Base-by-base conservation (phyloP, 352 stramenopile species). In the Globisporangium carolinianum region DNA sequence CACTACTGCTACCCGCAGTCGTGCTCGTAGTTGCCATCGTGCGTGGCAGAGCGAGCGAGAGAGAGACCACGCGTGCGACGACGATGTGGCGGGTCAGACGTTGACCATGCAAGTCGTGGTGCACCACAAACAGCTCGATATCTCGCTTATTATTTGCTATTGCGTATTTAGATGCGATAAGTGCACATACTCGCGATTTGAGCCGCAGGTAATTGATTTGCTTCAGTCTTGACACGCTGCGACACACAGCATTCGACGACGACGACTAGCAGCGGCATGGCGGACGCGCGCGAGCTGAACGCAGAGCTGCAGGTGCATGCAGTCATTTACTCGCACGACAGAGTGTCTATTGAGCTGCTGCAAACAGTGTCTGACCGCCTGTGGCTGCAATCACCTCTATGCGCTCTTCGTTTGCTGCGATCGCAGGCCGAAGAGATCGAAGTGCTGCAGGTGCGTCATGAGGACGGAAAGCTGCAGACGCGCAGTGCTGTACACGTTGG, bases 341-440 rank as follows among this genome's bases (percentile, higher is more conserved):
- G 24, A 32, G 24, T 32, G 1, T 32, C 24, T 32, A 32, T 32
- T 3, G 24, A 32, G 3, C 24, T 57, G 36, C 7, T 55, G 12
- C 54, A 37, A 8, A 43, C 7, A 8, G 39, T 14, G 7, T 35
- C 12, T 15, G 14, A 24, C 15, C 6, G 45, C 45, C 15, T 17
- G 15, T 17, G 4, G 45, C 5, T 8, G 14, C 5, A 48, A 6
- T 7, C 5, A 48, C 15, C 7, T 43, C 7, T 43, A 43, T 43
- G 24, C 1, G 39, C 39, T 43, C 7, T 12, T 12, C 39, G 6
- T 7, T 43, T 43, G 39, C 11, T 43, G 39, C 39, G 39, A 12
- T 43, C 5, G n/a, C 46, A 91, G 81, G 75, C 71, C 42, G 76
- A 91, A 45, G 81, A 91, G 60, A 77, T 91, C 52, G 76, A 88